Evolutionary conservation across 768 basidiomycete genomes (phyloP).

Genomic region (Suillus paluster): DNA sequence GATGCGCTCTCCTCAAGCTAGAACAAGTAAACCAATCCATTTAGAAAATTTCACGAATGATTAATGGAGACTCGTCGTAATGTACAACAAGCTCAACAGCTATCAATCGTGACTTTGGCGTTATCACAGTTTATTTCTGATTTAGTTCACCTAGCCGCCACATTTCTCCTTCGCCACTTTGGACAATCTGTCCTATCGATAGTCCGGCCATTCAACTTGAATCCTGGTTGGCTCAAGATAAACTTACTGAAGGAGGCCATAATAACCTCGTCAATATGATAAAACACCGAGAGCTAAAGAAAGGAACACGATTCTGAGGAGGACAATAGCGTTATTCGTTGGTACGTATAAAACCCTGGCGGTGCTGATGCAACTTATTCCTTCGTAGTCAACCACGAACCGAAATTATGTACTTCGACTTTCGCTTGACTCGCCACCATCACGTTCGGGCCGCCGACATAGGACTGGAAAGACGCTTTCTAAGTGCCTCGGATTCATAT

Average conservation of each 20-base stretch:
- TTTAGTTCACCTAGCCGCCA: neutral
- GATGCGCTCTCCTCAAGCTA: neutral
- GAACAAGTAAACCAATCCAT: neutral
- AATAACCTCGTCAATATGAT: neutral
- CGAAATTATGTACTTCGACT: neutral
- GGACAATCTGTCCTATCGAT: neutral
- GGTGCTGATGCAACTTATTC: neutral
- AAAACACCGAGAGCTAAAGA: neutral
- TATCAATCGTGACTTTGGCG: neutral
- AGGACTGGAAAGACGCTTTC: neutral
- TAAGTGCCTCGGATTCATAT: neutral
- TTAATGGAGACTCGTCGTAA: neutral
- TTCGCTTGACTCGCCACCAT: neutral
- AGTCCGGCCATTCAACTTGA: neutral
- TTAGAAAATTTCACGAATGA: neutral
- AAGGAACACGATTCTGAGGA: neutral
- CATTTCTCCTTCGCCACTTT: neutral
- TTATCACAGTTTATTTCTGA: neutral
- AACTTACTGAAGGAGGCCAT: neutral
- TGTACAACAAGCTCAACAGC: neutral
- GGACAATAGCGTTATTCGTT: too few relatives aligned
- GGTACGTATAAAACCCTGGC: neutral
- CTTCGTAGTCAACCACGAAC: neutral
- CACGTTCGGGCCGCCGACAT: neutral
- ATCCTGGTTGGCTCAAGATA: neutral